Percentiles rank a stretch among this genome's conserved stretches.
These are phyloP conservation scores for Rosa hybrid DNA, from an alignment of 331 rosid genomes.

Conservation along the genomic window DNA sequence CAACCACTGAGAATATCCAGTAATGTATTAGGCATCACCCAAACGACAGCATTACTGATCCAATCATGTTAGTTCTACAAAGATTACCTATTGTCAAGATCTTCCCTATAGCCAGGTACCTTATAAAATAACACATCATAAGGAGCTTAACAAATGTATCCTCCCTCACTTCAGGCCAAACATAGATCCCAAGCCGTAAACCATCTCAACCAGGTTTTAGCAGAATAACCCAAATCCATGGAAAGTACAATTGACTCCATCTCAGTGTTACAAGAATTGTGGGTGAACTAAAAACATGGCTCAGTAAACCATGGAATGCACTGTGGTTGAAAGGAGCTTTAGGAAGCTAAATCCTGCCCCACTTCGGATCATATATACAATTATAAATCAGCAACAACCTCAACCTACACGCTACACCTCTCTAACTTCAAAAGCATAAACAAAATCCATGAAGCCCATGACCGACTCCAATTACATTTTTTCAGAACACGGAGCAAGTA, in stretches of 20 bases:
- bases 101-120: background rate
- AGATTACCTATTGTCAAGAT: background rate
- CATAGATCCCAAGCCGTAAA: background rate
- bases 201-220: background rate
- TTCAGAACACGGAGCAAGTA: background rate
- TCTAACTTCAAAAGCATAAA: background rate
- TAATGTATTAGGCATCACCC: background rate
- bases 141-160: too few relatives aligned
- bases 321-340: background rate
- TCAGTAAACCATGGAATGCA: background rate
- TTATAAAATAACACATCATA: too few relatives aligned
- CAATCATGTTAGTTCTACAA: background rate
- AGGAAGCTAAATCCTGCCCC: background rate
- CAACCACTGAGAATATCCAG: background rate
- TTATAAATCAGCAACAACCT: background rate
- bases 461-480: background rate
- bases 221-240: background rate
- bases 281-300: background rate
- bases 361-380: background rate
- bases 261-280: background rate
- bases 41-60: background rate
- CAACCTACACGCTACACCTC: background rate
- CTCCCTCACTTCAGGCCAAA: background rate
- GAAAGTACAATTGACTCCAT: background rate
- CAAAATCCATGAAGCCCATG: background rate